Evolutionary conservation across 176 grass and related monocot species (phyloP).

Genomic region (Eleusine indica): DNA sequence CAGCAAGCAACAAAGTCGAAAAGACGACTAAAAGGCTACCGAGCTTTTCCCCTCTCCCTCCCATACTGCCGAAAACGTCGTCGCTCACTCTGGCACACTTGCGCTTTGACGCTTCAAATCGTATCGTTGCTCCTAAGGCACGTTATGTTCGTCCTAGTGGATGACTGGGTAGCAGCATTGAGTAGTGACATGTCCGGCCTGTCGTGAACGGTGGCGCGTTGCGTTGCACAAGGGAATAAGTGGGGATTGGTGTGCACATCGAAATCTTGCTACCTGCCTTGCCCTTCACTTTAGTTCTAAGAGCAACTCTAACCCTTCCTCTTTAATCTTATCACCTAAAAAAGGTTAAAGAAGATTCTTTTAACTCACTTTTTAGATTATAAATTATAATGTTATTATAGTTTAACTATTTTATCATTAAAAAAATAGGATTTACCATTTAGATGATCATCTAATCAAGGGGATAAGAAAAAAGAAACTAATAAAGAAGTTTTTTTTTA

Average conservation of each 20-base stretch:
- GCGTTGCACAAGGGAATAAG: not conserved
- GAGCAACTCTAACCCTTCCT: too few species aligned
- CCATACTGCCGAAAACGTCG: not conserved
- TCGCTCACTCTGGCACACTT: not conserved
- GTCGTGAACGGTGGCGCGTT: not conserved
- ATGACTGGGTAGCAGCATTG: not conserved
- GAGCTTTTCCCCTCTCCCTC: conserved; percentile 8
- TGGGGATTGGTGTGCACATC: not conserved
- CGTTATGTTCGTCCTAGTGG: not conserved
- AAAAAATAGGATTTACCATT: too few species aligned
- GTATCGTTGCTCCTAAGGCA: conserved; percentile 20
- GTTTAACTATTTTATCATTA: too few species aligned
- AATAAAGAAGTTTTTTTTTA: too few species aligned
- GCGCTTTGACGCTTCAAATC: not conserved
- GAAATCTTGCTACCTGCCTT: not conserved
- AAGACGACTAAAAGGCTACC: conserved; percentile 11
- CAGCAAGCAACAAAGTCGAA: not conserved
- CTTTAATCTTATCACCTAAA: too few species aligned
- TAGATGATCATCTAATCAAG: too few species aligned
- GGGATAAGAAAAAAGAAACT: too few species aligned
- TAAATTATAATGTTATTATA: too few species aligned
- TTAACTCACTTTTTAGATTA: too few species aligned
- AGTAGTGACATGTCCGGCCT: not conserved
- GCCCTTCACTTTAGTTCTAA: not conserved
- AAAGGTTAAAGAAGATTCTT: too few species aligned